Percentiles rank a stretch among this genome's conserved stretches.
Evolutionary conservation across 345 rosid genomes (phyloP).

Genomic region (Dipteronia sinensis): DNA sequence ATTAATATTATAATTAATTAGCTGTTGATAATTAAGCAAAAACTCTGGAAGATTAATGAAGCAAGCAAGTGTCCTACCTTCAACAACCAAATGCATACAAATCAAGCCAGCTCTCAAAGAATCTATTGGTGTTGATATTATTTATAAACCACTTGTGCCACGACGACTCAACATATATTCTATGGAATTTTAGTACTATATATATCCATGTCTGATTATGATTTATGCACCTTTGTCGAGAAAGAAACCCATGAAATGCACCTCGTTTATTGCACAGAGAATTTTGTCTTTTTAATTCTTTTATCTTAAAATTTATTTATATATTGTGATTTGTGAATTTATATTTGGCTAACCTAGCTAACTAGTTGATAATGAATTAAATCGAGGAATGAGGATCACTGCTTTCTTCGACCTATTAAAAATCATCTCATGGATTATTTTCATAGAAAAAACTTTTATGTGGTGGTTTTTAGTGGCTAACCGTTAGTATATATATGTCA

Average conservation of each 20-base stretch:
- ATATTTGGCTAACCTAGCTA: neutral
- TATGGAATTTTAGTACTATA: too few species aligned
- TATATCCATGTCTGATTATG: neutral
- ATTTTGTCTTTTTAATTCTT: neutral
- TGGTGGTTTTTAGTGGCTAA: too few species aligned
- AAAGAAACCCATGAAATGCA: neutral
- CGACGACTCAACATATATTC: neutral
- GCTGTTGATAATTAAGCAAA: neutral
- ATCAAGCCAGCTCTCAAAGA: neutral
- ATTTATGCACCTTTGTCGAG: neutral
- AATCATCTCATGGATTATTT: too few species aligned
- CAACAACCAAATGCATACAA: neutral
- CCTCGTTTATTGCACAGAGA: neutral
- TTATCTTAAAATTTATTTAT: neutral
- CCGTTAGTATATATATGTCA: too few species aligned
- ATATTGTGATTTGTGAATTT: too few species aligned
- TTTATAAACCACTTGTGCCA: neutral
- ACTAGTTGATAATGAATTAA: too few species aligned
- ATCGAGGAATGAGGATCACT: too few species aligned
- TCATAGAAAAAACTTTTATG: too few species aligned
- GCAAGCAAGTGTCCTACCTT: neutral
- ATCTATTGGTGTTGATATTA: neutral
- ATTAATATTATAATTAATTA: neutral
- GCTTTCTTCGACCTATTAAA: too few species aligned
- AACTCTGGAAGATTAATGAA: neutral